Evolutionary conservation across 108 stramenopile genomes (phyloP).

Genomic region (Cyclostephanos tholiformis): DNA sequence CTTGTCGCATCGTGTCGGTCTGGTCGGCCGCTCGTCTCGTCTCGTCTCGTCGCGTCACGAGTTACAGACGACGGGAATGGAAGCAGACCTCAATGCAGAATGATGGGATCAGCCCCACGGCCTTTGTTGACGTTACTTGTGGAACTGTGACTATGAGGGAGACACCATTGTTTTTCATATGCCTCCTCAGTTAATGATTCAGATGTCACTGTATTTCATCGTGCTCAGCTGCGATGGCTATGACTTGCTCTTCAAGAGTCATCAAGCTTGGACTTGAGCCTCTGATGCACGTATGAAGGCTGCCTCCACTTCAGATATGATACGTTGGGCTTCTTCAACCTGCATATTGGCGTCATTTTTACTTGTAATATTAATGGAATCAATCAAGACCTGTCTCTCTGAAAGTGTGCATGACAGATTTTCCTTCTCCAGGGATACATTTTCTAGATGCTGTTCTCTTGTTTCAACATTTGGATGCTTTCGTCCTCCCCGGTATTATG

Average conservation of each 20-base stretch:
- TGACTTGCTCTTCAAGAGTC: conserved; percentile 37
- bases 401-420: conserved; percentile 20
- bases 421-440: conserved; percentile 27
- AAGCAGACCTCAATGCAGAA: too few relatives aligned
- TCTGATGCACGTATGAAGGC: conserved; percentile 24
- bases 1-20: too few relatives aligned
- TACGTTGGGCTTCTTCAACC: conserved; percentile 19
- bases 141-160: too few relatives aligned
- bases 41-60: too few relatives aligned
- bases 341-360: conserved; percentile 9
- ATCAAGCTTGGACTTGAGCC: conserved; percentile 24
- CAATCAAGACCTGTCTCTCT: conserved; percentile 16
- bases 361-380: conserved; percentile 4
- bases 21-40: too few relatives aligned
- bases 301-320: conserved; percentile 38
- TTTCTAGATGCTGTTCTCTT: conserved; percentile 32
- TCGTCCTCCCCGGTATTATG: conserved; percentile 30
- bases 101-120: too few relatives aligned
- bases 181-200: too few relatives aligned
- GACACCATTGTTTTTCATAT: too few relatives aligned
- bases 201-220: conserved; percentile 31
- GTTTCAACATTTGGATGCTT: conserved; percentile 39
- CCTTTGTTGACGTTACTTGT: too few relatives aligned
- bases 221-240: conserved; percentile 41
- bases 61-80: too few relatives aligned